Evolutionary conservation across 805 yeast species (phyloP), one percentile per base, ranked within the genome.

Genomic region (Helenozyma rhizophorensis): DNA sequence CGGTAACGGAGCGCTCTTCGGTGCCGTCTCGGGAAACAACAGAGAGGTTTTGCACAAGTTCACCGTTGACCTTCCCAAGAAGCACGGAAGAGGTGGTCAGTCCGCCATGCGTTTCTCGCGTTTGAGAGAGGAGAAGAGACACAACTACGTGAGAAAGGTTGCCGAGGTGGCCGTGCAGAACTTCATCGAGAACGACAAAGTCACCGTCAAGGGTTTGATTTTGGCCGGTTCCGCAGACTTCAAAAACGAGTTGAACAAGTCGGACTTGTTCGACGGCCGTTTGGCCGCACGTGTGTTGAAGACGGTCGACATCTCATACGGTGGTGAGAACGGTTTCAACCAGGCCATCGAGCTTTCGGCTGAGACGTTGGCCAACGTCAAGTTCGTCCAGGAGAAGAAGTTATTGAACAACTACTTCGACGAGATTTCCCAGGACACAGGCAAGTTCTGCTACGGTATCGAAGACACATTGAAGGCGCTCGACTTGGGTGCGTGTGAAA

Each of bases 61-160:
- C 67, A 83, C 71, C 2, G 99, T 93, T 36, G 99, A 93, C 64
- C 73, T 93, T 53, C 99, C 99, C 53, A 93, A 93, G 73, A 93
- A 93, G 86, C 98, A 93, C 74, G 98, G 98, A 56, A 84, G 98
- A 76, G 98, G 98, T 84, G 98, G 98, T 83, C 98, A 93, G 72
- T 93, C 99, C 43, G 98, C 99, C 27, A 60, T 93, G 50, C 97
- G 99, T 86, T 93, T 93, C 73, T 82, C 97, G 16, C 89, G 99
- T 75, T 75, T 93, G 63, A 84, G 99, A 76, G 98, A 93, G 52
- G 98, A 93, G 68, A 93, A 93, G 64, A 87, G 99, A 72, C 99
- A 93, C 65, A 93, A 93, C 63, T 93, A 93, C 68, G 94, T 93
- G 42, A 79, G 99, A 68, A 93, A 93, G 58, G 98, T 93, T 29